phyloP scores from a whole-genome alignment of 139 green algal species.

The Chlamydomonas sp. region DNA sequence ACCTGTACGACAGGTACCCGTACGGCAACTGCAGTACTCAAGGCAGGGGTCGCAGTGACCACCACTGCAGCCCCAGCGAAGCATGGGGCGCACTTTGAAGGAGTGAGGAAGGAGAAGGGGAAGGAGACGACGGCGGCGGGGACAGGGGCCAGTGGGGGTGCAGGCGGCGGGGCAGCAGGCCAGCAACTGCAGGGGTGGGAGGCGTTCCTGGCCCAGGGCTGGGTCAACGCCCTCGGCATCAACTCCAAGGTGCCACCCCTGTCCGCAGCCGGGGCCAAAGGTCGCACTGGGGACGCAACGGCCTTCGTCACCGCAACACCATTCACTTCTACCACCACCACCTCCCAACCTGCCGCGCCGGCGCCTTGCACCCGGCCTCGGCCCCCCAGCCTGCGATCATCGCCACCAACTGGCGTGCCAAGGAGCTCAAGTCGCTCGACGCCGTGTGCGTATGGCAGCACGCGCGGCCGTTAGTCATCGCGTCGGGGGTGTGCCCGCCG shows the following conservation, averaged over 20 bases:
- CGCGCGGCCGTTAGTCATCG: background rate
- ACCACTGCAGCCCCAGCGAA: too few species aligned
- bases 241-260: background rate
- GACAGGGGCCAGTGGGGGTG: background rate
- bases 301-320: too few species aligned
- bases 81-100: too few species aligned
- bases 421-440: background rate
- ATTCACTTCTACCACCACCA: too few species aligned
- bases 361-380: background rate
- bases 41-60: too few species aligned
- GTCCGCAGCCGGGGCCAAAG: background rate
- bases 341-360: background rate
- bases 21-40: background rate
- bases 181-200: background rate
- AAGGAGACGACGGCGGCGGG: too few species aligned
- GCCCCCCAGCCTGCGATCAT: background rate
- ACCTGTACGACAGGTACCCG: background rate
- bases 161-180: background rate
- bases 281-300: too few species aligned
- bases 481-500: background rate
- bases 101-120: too few species aligned
- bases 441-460: background rate
- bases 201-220: constrained; percentile 17
- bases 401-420: constrained; percentile 23
- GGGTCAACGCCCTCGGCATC: constrained; percentile 9